These are phyloP conservation scores for Scedosporium aurantiacum DNA, from an alignment of 2,329 filamentous ascomycete genomes.

Conservation along the genomic window DNA sequence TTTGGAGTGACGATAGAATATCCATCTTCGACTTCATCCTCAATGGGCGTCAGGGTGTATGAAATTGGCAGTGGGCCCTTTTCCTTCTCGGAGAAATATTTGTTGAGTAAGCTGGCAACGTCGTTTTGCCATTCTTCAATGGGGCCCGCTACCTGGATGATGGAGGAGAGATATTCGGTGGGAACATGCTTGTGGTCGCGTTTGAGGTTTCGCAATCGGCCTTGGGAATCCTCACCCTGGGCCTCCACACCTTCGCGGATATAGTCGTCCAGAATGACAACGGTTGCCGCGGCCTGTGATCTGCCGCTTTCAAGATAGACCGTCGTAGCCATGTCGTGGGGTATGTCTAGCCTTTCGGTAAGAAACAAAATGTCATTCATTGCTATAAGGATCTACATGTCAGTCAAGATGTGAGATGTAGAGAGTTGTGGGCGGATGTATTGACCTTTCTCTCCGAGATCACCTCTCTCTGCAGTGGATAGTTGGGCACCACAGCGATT, in stretches of 20 bases:
- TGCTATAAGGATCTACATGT: constrained; percentile 12
- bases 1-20: not conserved
- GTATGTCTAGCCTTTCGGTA: constrained; percentile 30
- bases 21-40: constrained; percentile 19
- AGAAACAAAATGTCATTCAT: constrained; percentile 32
- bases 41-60: constrained; percentile 26
- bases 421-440: not conserved
- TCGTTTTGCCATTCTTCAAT: constrained; percentile 25
- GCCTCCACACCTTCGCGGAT: constrained; percentile 24
- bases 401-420: not conserved
- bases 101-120: constrained; percentile 29
- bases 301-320: constrained; percentile 27
- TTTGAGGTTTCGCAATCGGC: constrained; percentile 21
- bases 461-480: not conserved
- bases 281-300: constrained; percentile 28
- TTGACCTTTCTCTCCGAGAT: not conserved
- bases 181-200: constrained; percentile 31
- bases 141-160: constrained; percentile 28
- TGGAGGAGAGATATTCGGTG: constrained; percentile 27
- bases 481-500: constrained; percentile 11
- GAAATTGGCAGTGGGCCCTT: constrained; percentile 24
- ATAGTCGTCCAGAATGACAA: constrained; percentile 32
- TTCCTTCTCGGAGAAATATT: constrained; percentile 27
- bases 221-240: constrained; percentile 18
- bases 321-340: constrained; percentile 26